Evolutionary conservation across 352 stramenopile genomes (phyloP).

Genomic region (Globisporangium megalacanthum): DNA sequence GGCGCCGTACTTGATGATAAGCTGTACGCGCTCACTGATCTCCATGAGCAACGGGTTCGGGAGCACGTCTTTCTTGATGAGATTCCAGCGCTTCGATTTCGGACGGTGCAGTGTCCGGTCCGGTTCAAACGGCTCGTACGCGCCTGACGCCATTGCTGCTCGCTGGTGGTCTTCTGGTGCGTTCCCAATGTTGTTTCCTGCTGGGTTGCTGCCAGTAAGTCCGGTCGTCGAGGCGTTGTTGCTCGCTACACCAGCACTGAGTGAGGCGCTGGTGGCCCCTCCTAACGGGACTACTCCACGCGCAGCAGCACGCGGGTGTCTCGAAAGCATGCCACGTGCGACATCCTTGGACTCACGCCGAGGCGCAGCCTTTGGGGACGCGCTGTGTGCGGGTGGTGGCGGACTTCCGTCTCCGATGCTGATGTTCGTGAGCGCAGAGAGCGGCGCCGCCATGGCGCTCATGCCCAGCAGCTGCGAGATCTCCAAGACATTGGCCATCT

Average conservation of each 20-base stretch:
- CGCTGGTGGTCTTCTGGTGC: slow-evolving; percentile 3
- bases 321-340: slow-evolving; percentile 7
- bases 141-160: not conserved
- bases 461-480: slow-evolving; percentile 6
- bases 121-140: not conserved
- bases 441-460: slow-evolving; percentile 9
- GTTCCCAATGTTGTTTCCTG: not conserved
- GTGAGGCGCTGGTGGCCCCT: not conserved
- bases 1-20: slow-evolving; percentile 54
- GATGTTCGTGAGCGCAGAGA: not conserved
- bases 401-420: too few species aligned
- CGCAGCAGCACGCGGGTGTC: slow-evolving; percentile 9
- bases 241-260: not conserved
- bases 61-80: slow-evolving; percentile 22
- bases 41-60: slow-evolving; percentile 52
- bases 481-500: slow-evolving; percentile 1
- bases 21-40: slow-evolving; percentile 52
- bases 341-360: slow-evolving; percentile 10
- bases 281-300: slow-evolving; percentile 1
- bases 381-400: not conserved
- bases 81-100: slow-evolving; percentile 11
- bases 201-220: not conserved
- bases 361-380: not conserved
- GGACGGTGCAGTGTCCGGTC: not conserved
- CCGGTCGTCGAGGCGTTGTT: not conserved